phyloP scores from a whole-genome alignment of 2,329 filamentous ascomycete species.

The Gaeumannomyces tritici region DNA sequence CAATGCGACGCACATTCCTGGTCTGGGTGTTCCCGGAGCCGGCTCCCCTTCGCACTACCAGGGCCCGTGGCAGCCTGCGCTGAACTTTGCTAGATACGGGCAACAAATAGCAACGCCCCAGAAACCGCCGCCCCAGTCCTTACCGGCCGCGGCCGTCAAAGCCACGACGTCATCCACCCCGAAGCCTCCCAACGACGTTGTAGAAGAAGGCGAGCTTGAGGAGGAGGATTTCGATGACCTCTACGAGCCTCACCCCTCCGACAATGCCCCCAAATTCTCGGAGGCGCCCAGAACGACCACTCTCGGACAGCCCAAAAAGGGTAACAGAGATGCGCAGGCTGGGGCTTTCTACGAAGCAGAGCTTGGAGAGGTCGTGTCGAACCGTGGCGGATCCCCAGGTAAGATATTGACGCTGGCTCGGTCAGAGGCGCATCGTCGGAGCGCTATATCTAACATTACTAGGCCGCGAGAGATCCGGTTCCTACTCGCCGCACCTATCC shows the following conservation, averaged over 20 bases:
- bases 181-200: slow-evolving; percentile 8
- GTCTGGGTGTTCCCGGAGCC: slow-evolving; percentile 16
- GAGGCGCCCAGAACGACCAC: neutral
- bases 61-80: neutral
- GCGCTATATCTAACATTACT: neutral
- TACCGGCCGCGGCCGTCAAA: neutral
- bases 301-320: neutral
- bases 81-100: neutral
- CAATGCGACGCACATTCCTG: slow-evolving; percentile 27
- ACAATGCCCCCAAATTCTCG: slow-evolving; percentile 7
- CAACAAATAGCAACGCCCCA: neutral
- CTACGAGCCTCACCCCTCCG: slow-evolving; percentile 32
- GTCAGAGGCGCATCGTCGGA: neutral
- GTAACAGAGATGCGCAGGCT: neutral
- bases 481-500: slow-evolving; percentile 43
- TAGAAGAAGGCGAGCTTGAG: slow-evolving; percentile 69
- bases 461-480: slow-evolving; percentile 35
- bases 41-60: neutral
- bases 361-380: slow-evolving; percentile 6
- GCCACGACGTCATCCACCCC: neutral
- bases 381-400: neutral
- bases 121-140: neutral
- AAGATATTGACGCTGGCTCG: neutral
- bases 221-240: slow-evolving; percentile 55
- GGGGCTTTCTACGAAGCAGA: slow-evolving; percentile 14